Evolutionary conservation across 1,139 yeast genomes (phyloP), one percentile per base, ranked within the genome.

Genomic region (Nematodospora anomalae): DNA sequence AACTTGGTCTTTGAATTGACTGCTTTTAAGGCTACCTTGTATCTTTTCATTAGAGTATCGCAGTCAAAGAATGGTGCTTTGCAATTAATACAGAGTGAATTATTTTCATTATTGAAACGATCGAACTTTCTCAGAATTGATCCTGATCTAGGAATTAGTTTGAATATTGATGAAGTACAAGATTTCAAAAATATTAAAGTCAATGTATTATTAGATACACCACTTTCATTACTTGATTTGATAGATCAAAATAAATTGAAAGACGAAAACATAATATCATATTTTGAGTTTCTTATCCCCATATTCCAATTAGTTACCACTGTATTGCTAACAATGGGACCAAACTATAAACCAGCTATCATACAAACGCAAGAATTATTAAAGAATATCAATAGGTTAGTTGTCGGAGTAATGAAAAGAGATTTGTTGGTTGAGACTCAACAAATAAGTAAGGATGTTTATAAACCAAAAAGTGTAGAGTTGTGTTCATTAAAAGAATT

Each of bases 41-140:
- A 81, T 44, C 72, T 89, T 38, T 65, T 90, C 43, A 71, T 82
- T 1, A 75, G 94, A 49, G 73, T 90, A 7, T 88, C 95, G 0
- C 87, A 84, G 52, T 77, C 85, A 0, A 76, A 87, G 45, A 55
- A 58, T 6, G 97, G 98, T 2, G 88, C 97, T 0, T 76, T 79
- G 39, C 83, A 82, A 41, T 64, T 90, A 40, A 63, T 88, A 20
- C 90, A 87, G 52, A 76, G 84, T 53, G 95, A 85, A 36, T 58
- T 83, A 8, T 83, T 88, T 56, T 71, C 79, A 21, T 69, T 79
- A 1, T 68, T 89, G 38, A 74, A 70, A 42, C 68, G 75, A 20
- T 77, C 85, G 32, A 63, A 65, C 23, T 76, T 87, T 48, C 62
- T 88, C 36, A 58, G 68, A 30, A 69, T 83, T 32, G 96, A 89